Base-by-base conservation (phyloP, 2,329 filamentous ascomycete species). In the Aspergillus fructus region DNA sequence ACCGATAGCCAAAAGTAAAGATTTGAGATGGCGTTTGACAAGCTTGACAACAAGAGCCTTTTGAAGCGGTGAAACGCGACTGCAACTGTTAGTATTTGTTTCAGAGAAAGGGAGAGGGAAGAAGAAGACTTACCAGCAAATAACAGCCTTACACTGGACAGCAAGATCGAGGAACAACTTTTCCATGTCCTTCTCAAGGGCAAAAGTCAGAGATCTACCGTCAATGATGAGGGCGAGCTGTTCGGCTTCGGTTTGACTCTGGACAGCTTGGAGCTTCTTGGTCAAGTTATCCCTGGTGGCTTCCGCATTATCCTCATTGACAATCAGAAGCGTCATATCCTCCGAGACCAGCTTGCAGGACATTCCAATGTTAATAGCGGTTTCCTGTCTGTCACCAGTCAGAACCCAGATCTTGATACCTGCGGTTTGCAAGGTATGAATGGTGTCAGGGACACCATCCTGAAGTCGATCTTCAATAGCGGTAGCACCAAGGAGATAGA, bases 361-460 rank as follows among this genome's bases (percentile, higher is more conserved):
- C 94, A 99, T 99, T 63, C 96, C 94, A 65, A 99, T 99, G 74
- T 99, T 99, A 83, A 99, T 99, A 56, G 94, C 94, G 27, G 94
- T 99, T 76, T 99, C 94, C 76, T 99, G 96, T 68, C 94, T 86
- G 79, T 99, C 94, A 67, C 94, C 94, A 40, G 94, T 99, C 74
- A 99, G 77, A 19, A 99, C 94, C 94, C 94, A 99, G 55, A 99
- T 89, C 77, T 99, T 99, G 81, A 99, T 97, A 53, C 93, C 93
- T 23, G 96, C 94, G 63, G 93, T 90, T 74, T 99, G 96, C 27
- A 99, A 81, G 0, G 94, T 99, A 73, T 97, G 92, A 58, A 99
- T 99, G 0, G 94, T 99, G 74, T 99, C 94, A 2, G 94, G 94
- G 15, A 99, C 94, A 53, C 96, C 94, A 66, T 99, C 96, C 74